phyloP scores from a whole-genome alignment of 2,329 filamentous ascomycete species.

The Parasarocladium wereldwijsianum region DNA sequence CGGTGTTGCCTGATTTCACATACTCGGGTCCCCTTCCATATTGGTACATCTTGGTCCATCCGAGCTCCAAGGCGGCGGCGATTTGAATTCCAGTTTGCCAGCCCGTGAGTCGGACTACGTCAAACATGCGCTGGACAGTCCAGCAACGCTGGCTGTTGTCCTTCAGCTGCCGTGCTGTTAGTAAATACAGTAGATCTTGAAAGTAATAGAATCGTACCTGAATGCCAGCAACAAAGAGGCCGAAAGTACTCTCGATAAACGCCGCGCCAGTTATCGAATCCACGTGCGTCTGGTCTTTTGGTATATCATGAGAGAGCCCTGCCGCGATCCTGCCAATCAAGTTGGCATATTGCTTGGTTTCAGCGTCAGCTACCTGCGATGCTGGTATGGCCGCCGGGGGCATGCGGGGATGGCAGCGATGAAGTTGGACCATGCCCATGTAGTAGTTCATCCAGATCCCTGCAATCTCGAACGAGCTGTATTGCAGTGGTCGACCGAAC shows the following conservation, averaged over 20 bases:
- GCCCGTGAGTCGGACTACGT: conserved; percentile 67
- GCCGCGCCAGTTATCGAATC: conserved; percentile 66
- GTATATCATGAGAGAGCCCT: conserved; percentile 46
- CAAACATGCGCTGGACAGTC: conserved; percentile 58
- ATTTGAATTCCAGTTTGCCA: conserved; percentile 78
- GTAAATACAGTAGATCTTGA: no score
- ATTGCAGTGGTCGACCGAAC: conserved; percentile 70
- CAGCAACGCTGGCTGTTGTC: conserved; percentile 60
- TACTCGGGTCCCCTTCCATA: conserved; percentile 60
- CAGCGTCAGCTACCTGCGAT: conserved; percentile 58
- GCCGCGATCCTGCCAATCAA: conserved; percentile 69
- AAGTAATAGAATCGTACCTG: conserved; percentile 38
- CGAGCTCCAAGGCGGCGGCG: conserved; percentile 67
- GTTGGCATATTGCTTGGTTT: conserved; percentile 57
- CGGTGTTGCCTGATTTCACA: no score
- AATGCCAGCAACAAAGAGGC: conserved; percentile 75
- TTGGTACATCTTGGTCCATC: conserved; percentile 66
- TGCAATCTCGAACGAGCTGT: conserved; percentile 75
- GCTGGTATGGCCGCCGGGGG: conserved; percentile 82
- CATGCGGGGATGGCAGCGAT: conserved; percentile 77
- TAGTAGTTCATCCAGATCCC: conserved; percentile 81
- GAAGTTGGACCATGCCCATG: conserved; percentile 69
- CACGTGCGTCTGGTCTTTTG: conserved; percentile 16
- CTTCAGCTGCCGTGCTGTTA: conserved; percentile 47
- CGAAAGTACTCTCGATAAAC: conserved; percentile 68